A percentile compares a stretch with the other conserved stretches of the same genome.
Conservation (phyloP, 345 rosid genomes). For the Citrus maxima region DNA sequence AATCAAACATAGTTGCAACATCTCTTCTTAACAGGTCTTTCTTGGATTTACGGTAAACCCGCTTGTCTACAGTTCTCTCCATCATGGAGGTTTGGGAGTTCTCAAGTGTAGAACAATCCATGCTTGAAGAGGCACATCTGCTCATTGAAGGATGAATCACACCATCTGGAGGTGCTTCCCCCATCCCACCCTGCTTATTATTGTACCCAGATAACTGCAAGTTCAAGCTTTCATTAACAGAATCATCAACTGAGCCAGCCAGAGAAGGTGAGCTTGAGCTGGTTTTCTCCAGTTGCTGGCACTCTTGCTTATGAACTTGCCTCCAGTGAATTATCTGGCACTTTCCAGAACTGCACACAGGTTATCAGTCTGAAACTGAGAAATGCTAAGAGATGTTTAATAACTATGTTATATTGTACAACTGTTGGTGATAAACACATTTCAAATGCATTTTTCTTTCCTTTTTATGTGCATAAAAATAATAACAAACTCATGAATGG, state of each 20-base stretch:
- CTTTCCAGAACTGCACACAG: conserved; percentile 71
- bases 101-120: conserved; percentile 35
- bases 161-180: conserved; percentile 26
- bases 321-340: conserved; percentile 98
- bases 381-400: neutral
- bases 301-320: conserved; percentile 69
- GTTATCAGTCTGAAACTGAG: conserved; percentile 8
- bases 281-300: conserved; percentile 39
- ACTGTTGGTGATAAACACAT: neutral
- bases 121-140: conserved; percentile 19
- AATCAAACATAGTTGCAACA: conserved; percentile 26
- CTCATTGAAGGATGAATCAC: conserved; percentile 20
- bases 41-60: conserved; percentile 28
- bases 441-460: neutral
- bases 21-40: conserved; percentile 47
- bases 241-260: conserved; percentile 37
- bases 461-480: neutral
- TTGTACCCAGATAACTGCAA: conserved; percentile 31
- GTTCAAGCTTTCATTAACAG: conserved; percentile 29
- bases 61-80: conserved; percentile 44
- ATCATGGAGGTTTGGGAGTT: conserved; percentile 35
- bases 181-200: conserved; percentile 28
- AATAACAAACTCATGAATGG: neutral
- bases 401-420: neutral
- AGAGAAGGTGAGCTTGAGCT: conserved; percentile 42